Evolutionary conservation across 768 basidiomycete species (phyloP), one percentile per base, ranked within the genome.

Genomic region (Calocybe indica): DNA sequence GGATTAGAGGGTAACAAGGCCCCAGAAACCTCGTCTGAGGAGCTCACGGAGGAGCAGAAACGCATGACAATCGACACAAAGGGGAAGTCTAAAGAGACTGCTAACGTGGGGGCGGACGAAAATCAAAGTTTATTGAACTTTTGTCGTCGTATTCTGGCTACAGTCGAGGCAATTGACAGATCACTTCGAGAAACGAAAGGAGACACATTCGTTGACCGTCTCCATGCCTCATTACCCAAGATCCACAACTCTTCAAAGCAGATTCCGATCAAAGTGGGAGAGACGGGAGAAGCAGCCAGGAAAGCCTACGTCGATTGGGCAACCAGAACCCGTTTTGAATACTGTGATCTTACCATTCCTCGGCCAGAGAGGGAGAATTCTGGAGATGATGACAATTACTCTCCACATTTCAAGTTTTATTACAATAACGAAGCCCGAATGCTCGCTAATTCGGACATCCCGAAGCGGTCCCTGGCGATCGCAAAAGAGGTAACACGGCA

Each of bases 121-220:
- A 91, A 90, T 57, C 69, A 74, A 53, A 88, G 84, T 61, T 70
- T 96, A 49, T 72, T 84, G 49, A 74, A 69, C 29, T 96, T 96
- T 66, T 96, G 92, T 67, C 77, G 81, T 45, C 85, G 90, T 40
- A 93, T 97, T 58, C 73, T 94, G 37, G 67, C 79, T 32, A 92
- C 91, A 7, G 86, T 88, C 6, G 75, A 76, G 48, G 86, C 85
- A 5, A 95, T 97, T 60, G 94, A 97, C 65, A 76, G 85, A 30
- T 89, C 92, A 10, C 69, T 97, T 49, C 77, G 80, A 46, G 90
- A 95, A 54, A 91, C 88, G 34, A 97, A 97, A 66, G 93, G 93
- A 37, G 79, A 85, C 55, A 79, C 79, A 1, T 96, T 95, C 58
- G 81, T 96, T 33, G 75, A 87, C 42, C 78, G 91, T 13, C 71